A percentile compares a stretch with the other conserved stretches of the same genome.
Evolutionary conservation across 257 asterid genomes (phyloP).

Genomic region (Primulina huaijiensis): DNA sequence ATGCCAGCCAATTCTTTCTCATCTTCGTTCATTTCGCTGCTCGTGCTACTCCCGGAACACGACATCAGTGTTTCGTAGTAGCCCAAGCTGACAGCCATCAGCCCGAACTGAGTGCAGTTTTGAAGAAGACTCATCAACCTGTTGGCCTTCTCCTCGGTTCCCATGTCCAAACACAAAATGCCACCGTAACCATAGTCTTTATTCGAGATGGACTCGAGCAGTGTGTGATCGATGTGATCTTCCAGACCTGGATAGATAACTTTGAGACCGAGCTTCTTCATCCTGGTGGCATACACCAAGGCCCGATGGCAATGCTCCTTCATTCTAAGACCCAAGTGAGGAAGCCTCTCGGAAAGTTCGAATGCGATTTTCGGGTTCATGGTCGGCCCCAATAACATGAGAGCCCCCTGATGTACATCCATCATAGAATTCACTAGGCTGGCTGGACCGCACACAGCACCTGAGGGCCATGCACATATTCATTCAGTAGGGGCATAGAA

Average conservation of each 20-base stretch:
- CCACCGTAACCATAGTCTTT: conserved; percentile 86
- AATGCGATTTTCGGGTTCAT: conserved; percentile 90
- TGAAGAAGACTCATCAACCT: conserved; percentile 69
- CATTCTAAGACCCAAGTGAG: conserved; percentile 78
- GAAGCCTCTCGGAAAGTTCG: conserved; percentile 77
- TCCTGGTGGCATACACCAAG: conserved; percentile 52
- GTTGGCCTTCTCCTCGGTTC: conserved; percentile 76
- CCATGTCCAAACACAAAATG: conserved; percentile 77
- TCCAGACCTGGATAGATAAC: conserved; percentile 84
- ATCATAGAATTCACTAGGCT: conserved; percentile 84
- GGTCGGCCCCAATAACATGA: conserved; percentile 91
- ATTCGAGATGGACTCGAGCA: conserved; percentile 52
- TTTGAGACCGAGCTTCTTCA: conserved; percentile 66
- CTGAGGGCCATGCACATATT: conserved; percentile 26
- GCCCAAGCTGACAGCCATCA: conserved; percentile 92
- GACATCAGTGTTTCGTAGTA: conserved; percentile 94
- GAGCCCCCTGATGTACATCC: conserved; percentile 86
- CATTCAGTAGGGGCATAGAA: too few species aligned
- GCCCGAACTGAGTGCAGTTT: conserved; percentile 70
- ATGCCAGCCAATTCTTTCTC: conserved; percentile 81
- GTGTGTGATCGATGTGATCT: conserved; percentile 66
- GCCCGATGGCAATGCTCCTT: conserved; percentile 89
- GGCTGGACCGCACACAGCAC: conserved; percentile 90
- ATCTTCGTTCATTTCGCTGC: conserved; percentile 70
- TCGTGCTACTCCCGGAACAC: conserved; percentile 91